Percentiles rank a stretch among this genome's conserved stretches.
Evolutionary conservation across 2,329 filamentous ascomycete genomes (phyloP).

Genomic region (Aspergillus hortae): DNA sequence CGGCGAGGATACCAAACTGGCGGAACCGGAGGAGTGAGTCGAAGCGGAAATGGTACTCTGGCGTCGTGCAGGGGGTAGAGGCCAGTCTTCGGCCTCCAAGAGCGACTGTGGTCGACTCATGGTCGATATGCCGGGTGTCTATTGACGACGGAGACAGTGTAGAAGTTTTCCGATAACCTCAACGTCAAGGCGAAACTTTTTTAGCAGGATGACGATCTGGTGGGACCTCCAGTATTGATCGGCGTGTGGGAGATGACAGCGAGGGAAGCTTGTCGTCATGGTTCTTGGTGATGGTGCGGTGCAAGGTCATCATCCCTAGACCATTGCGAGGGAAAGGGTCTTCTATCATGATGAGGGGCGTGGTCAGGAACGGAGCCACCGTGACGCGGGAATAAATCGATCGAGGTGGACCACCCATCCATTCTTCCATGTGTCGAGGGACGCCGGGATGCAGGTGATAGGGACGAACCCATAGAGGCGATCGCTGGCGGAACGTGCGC

Average conservation of each 20-base stretch:
- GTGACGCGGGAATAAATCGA: neutral
- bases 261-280: slow-evolving; percentile 9
- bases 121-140: neutral
- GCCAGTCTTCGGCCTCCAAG: slow-evolving; percentile 27
- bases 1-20: slow-evolving; percentile 24
- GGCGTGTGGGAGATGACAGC: slow-evolving; percentile 3
- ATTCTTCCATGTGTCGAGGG: neutral
- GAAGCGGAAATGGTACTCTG: slow-evolving; percentile 24
- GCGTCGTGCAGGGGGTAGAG: slow-evolving; percentile 20
- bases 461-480: slow-evolving; percentile 5
- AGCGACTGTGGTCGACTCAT: slow-evolving; percentile 13
- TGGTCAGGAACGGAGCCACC: neutral
- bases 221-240: slow-evolving; percentile 17
- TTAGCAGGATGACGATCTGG: slow-evolving; percentile 15
- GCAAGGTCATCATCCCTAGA: slow-evolving; percentile 5
- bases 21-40: slow-evolving; percentile 23
- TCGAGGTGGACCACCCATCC: neutral
- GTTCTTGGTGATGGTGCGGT: slow-evolving; percentile 9
- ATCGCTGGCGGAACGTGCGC: slow-evolving; percentile 17
- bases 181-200: too few species aligned
- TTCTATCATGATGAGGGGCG: neutral
- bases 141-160: too few species aligned
- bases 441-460: neutral
- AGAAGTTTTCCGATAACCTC: too few species aligned
- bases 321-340: slow-evolving; percentile 7